Conservation (phyloP, 148 eudicot species). For the Rhododendron vialii region DNA sequence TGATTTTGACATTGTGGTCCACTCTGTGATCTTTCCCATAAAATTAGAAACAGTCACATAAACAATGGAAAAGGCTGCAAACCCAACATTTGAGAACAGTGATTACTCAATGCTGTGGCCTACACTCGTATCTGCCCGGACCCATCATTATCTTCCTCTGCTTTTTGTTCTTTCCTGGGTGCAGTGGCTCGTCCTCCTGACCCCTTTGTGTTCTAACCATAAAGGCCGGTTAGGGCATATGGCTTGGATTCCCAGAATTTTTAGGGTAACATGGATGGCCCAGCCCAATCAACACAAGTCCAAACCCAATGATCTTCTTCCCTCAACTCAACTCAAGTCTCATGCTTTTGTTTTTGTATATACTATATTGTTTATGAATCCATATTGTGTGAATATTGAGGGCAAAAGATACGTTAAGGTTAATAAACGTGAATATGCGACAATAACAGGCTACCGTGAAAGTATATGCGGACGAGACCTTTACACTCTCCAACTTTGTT, state of each 20-base stretch:
- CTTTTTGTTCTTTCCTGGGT: not conserved
- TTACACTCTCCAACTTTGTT: not conserved
- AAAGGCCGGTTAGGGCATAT: not conserved
- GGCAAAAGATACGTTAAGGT: not conserved
- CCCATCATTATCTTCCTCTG: not conserved
- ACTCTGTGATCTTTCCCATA: not conserved
- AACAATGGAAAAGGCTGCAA: slow-evolving; percentile 5
- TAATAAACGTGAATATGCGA: not conserved
- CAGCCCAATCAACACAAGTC: not conserved
- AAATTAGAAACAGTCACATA: not conserved
- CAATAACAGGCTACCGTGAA: not conserved
- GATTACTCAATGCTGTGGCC: not conserved
- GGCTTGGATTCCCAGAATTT: not conserved
- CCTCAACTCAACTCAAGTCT: not conserved
- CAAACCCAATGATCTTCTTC: not conserved
- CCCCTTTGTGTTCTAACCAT: not conserved
- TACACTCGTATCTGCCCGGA: not conserved
- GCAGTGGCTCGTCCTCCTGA: not conserved
- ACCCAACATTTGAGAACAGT: not conserved
- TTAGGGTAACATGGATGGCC: not conserved
- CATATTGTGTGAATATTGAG: not conserved
- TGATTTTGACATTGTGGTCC: not conserved
- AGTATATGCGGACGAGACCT: not conserved
- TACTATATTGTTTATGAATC: not conserved
- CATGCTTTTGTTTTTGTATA: not conserved